These are phyloP conservation scores for Coemansia sp. DNA, from an alignment of 192 early-diverging fungal genomes.

Conservation along the genomic window DNA sequence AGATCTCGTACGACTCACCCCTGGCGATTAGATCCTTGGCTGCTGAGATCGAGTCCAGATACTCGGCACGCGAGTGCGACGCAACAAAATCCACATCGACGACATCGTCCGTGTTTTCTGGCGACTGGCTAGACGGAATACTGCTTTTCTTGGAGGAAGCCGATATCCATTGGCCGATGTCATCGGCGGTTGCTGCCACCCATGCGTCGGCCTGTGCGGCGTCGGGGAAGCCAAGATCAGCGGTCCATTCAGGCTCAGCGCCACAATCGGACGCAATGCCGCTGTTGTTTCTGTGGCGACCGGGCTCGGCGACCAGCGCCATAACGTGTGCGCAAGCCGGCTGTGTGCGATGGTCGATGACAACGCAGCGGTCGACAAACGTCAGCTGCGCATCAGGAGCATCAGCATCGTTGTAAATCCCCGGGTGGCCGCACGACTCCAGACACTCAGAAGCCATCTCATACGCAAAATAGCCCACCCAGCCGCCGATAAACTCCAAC, in stretches of 20 bases:
- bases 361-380: constrained; percentile 75
- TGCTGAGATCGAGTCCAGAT: constrained; percentile 55
- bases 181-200: neutral
- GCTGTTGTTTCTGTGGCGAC: neutral
- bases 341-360: constrained; percentile 61
- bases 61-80: constrained; percentile 31
- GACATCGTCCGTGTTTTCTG: too few species aligned
- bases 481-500: constrained; percentile 76
- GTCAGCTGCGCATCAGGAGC: constrained; percentile 76
- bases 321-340: constrained; percentile 22
- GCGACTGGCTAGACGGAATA: neutral
- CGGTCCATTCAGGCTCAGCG: too few species aligned
- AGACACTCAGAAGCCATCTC: constrained; percentile 82
- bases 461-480: constrained; percentile 91
- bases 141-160: too few species aligned
- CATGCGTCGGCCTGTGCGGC: constrained; percentile 11
- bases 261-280: too few species aligned
- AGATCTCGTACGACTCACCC: constrained; percentile 96
- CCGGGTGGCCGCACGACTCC: neutral
- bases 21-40: constrained; percentile 66
- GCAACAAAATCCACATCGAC: constrained; percentile 7
- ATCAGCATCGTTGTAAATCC: neutral
- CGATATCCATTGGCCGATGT: neutral
- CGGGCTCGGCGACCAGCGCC: constrained; percentile 14
- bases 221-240: too few species aligned